A percentile compares a stretch with the other conserved stretches of the same genome.
Conservation (phyloP, 257 asterid genomes). For the Agastache rugosa region DNA sequence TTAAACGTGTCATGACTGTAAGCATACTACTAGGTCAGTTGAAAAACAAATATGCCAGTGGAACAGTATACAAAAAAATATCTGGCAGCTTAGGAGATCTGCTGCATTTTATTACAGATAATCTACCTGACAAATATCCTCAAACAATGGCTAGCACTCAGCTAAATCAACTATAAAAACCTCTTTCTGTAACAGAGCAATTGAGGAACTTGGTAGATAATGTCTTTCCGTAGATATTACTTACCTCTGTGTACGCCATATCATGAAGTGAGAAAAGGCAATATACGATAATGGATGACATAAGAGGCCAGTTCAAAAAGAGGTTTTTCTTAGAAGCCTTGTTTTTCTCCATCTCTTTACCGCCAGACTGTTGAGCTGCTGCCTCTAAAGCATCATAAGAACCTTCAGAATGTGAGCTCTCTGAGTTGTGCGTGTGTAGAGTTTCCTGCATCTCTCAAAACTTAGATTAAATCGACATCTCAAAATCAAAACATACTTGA, state of each 20-base stretch:
- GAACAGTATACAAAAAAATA: background rate
- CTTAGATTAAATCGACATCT: conserved; percentile 14
- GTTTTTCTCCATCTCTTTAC: conserved; percentile 25
- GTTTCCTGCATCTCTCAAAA: conserved; percentile 60
- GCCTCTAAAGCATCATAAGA: conserved; percentile 47
- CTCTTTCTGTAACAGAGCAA: background rate
- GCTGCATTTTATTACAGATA: background rate
- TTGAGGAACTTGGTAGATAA: background rate
- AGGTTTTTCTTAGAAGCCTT: conserved; percentile 50
- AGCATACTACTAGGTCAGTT: background rate
- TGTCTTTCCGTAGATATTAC: background rate
- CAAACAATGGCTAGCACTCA: background rate
- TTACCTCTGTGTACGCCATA: conserved; percentile 86
- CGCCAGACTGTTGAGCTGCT: conserved; percentile 35
- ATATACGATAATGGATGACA: conserved; percentile 76
- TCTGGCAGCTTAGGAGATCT: no score
- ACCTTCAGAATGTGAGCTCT: conserved; percentile 25
- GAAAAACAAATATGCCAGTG: background rate
- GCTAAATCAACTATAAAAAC: background rate
- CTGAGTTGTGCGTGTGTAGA: conserved; percentile 53
- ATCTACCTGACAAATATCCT: background rate
- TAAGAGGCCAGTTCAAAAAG: conserved; percentile 76
- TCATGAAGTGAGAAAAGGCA: conserved; percentile 84
- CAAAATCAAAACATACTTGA: conserved; percentile 15
- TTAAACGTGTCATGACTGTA: background rate